Conservation (phyloP, 495 filamentous ascomycete genomes). For the Neurospora discreta region DNA sequence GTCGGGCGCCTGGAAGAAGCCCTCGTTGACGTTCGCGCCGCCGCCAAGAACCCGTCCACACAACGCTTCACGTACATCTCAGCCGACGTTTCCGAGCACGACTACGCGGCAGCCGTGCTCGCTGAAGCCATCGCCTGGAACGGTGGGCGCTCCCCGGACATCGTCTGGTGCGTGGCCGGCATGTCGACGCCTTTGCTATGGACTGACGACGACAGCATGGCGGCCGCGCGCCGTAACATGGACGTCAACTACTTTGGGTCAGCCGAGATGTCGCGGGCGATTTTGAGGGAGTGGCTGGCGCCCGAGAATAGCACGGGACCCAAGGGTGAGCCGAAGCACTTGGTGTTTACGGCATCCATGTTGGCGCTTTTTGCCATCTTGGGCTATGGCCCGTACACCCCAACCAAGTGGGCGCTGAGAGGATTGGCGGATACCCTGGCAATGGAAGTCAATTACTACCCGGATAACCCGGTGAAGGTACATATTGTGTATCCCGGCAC, state of each 20-base stretch:
- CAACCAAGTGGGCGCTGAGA: constrained; percentile 77
- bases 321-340: constrained; percentile 48
- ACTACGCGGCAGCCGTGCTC: constrained; percentile 57
- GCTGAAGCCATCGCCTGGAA: constrained; percentile 78
- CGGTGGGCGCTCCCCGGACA: constrained; percentile 56
- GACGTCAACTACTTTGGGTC: constrained; percentile 84
- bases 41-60: constrained; percentile 44
- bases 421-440: constrained; percentile 70
- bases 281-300: constrained; percentile 48
- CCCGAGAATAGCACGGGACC: constrained; percentile 27
- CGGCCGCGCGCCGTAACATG: constrained; percentile 65
- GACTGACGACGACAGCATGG: constrained; percentile 50
- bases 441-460: constrained; percentile 78
- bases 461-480: constrained; percentile 54
- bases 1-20: constrained; percentile 62
- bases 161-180: constrained; percentile 90
- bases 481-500: constrained; percentile 80
- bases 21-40: constrained; percentile 52
- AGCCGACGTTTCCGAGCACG: constrained; percentile 63
- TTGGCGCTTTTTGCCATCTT: constrained; percentile 63
- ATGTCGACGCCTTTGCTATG: constrained; percentile 67
- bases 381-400: constrained; percentile 81
- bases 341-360: constrained; percentile 79
- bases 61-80: constrained; percentile 79
- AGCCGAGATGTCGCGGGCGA: constrained; percentile 73